Evolutionary conservation across 2,329 filamentous ascomycete species (phyloP).

Genomic region (Stagonosporopsis vannaccii): DNA sequence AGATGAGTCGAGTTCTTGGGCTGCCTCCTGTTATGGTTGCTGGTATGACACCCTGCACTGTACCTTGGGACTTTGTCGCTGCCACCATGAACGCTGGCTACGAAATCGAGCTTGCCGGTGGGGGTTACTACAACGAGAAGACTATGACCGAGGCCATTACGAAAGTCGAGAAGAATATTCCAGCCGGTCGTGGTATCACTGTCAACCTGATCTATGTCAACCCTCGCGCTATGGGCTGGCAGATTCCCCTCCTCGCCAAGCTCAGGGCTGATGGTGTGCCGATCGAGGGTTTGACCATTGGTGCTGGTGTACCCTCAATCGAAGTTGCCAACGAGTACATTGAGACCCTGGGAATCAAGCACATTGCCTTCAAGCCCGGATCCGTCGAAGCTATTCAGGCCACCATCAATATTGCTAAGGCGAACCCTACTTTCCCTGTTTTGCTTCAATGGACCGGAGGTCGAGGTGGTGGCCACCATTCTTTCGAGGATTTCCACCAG

Average conservation of each 20-base stretch:
- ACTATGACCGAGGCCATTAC: slow-evolving; percentile 56
- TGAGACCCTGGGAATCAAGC: slow-evolving; percentile 64
- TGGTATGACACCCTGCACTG: slow-evolving; percentile 59
- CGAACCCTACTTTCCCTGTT: slow-evolving; percentile 55
- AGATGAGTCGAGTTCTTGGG: slow-evolving; percentile 61
- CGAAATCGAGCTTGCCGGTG: slow-evolving; percentile 58
- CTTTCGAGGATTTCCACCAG: slow-evolving; percentile 59
- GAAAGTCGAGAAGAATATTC: slow-evolving; percentile 54
- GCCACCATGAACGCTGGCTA: slow-evolving; percentile 62
- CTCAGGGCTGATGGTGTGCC: slow-evolving; percentile 56
- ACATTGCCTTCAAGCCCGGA: slow-evolving; percentile 59
- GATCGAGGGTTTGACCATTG: slow-evolving; percentile 58
- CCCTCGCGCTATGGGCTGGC: slow-evolving; percentile 61
- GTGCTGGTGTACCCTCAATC: slow-evolving; percentile 57
- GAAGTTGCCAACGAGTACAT: slow-evolving; percentile 59
- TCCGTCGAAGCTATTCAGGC: slow-evolving; percentile 55
- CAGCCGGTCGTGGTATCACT: slow-evolving; percentile 59
- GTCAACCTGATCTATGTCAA: slow-evolving; percentile 63
- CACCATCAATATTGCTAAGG: slow-evolving; percentile 57
- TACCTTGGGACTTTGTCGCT: slow-evolving; percentile 59
- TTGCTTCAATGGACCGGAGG: slow-evolving; percentile 60
- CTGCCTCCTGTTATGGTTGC: slow-evolving; percentile 58
- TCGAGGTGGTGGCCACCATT: slow-evolving; percentile 59
- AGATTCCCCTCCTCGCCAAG: slow-evolving; percentile 59
- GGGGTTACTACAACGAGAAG: slow-evolving; percentile 58